Conservation (phyloP, 129 eudicot genomes). For the Ambrosia trifida region DNA sequence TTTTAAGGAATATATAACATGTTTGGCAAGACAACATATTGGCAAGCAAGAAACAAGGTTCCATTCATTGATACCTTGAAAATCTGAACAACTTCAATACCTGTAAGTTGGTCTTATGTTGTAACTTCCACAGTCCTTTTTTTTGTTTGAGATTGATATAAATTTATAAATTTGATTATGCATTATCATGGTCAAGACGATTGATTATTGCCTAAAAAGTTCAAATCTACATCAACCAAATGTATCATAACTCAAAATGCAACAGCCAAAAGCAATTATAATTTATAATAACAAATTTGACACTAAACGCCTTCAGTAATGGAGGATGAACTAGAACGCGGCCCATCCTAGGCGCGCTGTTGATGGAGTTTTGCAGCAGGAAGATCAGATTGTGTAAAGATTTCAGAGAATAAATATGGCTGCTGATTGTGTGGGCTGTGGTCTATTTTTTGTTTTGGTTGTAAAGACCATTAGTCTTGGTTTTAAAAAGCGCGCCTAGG, state of each 20-base stretch:
- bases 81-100: conserved; percentile 11
- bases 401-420: too few species aligned
- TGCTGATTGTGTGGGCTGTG: too few species aligned
- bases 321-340: conserved; percentile 14
- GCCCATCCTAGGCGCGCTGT: too few species aligned
- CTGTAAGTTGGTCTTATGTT: conserved; percentile 25
- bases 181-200: not conserved
- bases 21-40: too few species aligned
- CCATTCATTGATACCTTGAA: conserved; percentile 43
- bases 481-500: too few species aligned
- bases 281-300: not conserved
- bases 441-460: too few species aligned
- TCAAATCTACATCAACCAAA: not conserved
- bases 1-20: too few species aligned
- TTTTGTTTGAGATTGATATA: not conserved
- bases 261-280: not conserved
- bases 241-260: conserved; percentile 8
- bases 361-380: too few species aligned
- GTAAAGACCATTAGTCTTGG: too few species aligned
- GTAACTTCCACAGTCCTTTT: not conserved
- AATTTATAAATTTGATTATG: not conserved
- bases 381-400: too few species aligned
- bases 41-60: too few species aligned
- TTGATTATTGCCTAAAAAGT: conserved; percentile 1
- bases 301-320: not conserved